Evolutionary conservation across 2,329 filamentous ascomycete species (phyloP), one percentile per base, ranked within the genome.

Genomic region (Colletotrichum sp.): DNA sequence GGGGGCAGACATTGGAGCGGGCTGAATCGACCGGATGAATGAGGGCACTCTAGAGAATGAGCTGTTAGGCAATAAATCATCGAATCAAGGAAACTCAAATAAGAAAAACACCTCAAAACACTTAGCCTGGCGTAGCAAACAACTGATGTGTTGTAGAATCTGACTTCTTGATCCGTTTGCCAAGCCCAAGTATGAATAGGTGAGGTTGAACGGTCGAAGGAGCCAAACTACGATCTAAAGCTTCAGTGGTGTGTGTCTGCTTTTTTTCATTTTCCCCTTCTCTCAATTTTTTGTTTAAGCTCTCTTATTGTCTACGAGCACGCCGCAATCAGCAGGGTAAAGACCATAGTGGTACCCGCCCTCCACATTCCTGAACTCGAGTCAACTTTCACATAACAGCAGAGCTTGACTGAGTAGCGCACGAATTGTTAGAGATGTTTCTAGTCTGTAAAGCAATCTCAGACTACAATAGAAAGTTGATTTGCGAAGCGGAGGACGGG

Each of bases 401-500:
- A n/a, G 28, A 58, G 5, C 38, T n/a, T n/a, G 3, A 16, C 15
- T 10, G n/a, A 28, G 0, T 6, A 6, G 3, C 55, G 0, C 55
- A 12, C 7, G 4, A 4, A 13, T 28, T 58, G 0, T 18, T 12
- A 8, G 8, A 58, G 7, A 30, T 4, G 24, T 3, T 1, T 58
- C 3, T 7, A 6, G 2, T 2, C 2, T 21, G 10, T 58, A 0
- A 58, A 16, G 24, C 0, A n/a, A 18, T 30, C 16, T 1, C 7
- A 18, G 6, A 10, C 13, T 58, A 18, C 21, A 28, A 58, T 18
- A 6, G 0, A 30, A 58, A 58, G 15, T 12, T 28, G 24, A 28
- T 28, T 57, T 8, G 21, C 21, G 21, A 28, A 28, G 52, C 13
- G 4, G 52, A 21, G 12, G 24, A 13, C 4, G 55, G 13, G 55